Conservation (phyloP, 2,329 filamentous ascomycete genomes). For the Colletotrichum endophyticum region DNA sequence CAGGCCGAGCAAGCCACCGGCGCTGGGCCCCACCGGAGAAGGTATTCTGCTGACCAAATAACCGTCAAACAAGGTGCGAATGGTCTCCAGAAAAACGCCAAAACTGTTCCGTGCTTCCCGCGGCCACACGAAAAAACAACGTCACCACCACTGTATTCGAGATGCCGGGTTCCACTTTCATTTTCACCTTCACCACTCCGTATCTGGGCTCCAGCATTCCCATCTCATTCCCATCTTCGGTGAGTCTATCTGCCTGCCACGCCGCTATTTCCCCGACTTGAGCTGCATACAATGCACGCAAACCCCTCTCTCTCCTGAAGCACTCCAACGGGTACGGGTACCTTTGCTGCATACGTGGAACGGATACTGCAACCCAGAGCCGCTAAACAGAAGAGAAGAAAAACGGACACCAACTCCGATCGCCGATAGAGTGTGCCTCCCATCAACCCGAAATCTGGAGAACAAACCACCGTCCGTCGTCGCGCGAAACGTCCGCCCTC, state of each 20-base stretch:
- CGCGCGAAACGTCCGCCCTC: background rate
- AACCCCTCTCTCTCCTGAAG: background rate
- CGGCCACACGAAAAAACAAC: background rate
- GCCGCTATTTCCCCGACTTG: background rate
- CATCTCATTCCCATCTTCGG: background rate
- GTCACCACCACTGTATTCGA: constrained; percentile 19
- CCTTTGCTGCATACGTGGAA: background rate
- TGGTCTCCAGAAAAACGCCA: background rate
- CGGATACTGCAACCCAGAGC: background rate
- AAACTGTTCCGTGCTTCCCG: constrained; percentile 6
- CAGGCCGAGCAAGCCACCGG: constrained; percentile 4
- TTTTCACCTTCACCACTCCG: background rate
- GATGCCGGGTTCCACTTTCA: background rate
- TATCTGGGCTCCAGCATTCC: background rate
- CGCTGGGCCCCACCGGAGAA: constrained; percentile 2
- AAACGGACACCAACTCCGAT: background rate
- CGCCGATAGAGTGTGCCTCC: background rate
- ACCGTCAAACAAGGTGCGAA: background rate
- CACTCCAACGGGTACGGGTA: background rate
- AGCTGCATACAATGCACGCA: background rate
- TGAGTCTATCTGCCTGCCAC: background rate
- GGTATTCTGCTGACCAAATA: background rate
- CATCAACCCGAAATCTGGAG: background rate
- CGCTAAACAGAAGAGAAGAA: background rate
- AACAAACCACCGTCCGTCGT: background rate